Evolutionary conservation across 164 flowering plant species (phyloP).

Genomic region (Vitis labrusca): DNA sequence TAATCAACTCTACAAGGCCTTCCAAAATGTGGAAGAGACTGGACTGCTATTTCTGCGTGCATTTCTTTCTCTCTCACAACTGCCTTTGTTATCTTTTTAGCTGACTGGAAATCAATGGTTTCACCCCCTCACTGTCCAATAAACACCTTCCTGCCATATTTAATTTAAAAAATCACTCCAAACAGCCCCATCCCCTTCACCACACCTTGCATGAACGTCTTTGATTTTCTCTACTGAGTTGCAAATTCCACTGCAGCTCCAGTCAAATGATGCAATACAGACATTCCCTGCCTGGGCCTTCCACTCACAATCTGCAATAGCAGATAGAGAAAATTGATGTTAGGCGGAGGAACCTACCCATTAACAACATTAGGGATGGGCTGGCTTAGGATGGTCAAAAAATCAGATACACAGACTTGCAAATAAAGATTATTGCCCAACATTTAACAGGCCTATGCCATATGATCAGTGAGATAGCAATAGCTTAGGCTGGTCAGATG

Average conservation of each 20-base stretch:
- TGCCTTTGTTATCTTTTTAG: background rate
- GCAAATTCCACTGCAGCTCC: constrained; percentile 95
- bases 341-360: background rate
- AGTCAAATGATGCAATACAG: constrained; percentile 84
- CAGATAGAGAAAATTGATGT: background rate
- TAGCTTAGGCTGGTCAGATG: no score
- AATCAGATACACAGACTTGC: no score
- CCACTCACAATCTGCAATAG: constrained; percentile 78
- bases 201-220: constrained; percentile 68
- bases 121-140: background rate
- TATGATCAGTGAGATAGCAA: no score
- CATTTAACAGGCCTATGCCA: no score
- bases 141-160: constrained; percentile 1
- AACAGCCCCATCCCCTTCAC: constrained; percentile 75
- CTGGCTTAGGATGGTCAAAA: no score
- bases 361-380: background rate
- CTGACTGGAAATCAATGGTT: background rate
- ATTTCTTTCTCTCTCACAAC: background rate
- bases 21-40: background rate
- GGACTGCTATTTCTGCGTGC: background rate
- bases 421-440: no score
- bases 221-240: constrained; percentile 78
- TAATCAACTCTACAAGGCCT: background rate
- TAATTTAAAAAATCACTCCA: constrained; percentile 59
- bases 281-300: constrained; percentile 83